phyloP scores from a whole-genome alignment of 192 early-diverging fungal genomes.

The Coemansia sp. region DNA sequence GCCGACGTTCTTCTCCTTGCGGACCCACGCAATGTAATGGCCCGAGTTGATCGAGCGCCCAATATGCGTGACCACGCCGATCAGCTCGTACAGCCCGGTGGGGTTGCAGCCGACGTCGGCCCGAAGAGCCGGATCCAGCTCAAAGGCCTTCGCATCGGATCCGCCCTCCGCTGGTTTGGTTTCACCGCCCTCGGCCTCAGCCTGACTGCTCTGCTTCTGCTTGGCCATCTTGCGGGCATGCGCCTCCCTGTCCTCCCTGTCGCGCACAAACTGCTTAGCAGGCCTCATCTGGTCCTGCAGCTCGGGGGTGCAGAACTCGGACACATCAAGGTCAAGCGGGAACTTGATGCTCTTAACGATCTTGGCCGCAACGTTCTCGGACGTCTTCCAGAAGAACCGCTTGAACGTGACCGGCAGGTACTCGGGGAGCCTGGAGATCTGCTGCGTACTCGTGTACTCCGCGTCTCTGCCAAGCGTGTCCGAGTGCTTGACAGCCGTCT shows the following conservation, averaged over 20 bases:
- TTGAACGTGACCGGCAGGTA: conserved; percentile 92
- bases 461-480: conserved; percentile 76
- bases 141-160: conserved; percentile 16
- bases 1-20: conserved; percentile 62
- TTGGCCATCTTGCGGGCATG: conserved; percentile 58
- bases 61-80: conserved; percentile 91
- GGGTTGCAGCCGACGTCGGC: conserved; percentile 83
- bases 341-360: conserved; percentile 95
- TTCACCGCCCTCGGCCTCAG: neutral
- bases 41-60: conserved; percentile 94
- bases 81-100: conserved; percentile 88
- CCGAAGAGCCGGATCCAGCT: conserved; percentile 68
- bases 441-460: conserved; percentile 70
- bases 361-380: conserved; percentile 80
- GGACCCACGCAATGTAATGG: conserved; percentile 95
- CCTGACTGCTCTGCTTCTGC: neutral
- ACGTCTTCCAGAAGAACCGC: conserved; percentile 92
- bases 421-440: conserved; percentile 79
- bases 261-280: conserved; percentile 64
- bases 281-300: conserved; percentile 73
- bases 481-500: conserved; percentile 90
- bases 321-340: conserved; percentile 86
- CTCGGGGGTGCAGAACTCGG: conserved; percentile 83
- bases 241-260: conserved; percentile 68
- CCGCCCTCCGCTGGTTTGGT: neutral